Evolutionary conservation across 2,329 filamentous ascomycete species (phyloP), one percentile per base, ranked within the genome.

Genomic region (Epichloe scottii): DNA sequence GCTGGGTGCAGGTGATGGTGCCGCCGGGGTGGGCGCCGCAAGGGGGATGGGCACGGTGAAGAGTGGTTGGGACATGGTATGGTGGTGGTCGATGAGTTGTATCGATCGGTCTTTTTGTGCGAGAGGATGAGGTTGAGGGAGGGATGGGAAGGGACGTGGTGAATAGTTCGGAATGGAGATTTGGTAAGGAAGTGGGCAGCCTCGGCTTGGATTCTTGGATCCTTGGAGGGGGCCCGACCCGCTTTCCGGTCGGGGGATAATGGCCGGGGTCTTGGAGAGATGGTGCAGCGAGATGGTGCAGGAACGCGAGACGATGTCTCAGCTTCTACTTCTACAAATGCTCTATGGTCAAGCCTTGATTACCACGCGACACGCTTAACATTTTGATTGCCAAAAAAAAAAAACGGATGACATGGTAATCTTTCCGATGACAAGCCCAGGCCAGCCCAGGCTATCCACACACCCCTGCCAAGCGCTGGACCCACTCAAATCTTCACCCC

Each of bases 1-100:
- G 82, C 50, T 77, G 69, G 11, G 82, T 83, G 72, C 79, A 81
- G 55, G 75, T 70, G 55, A 90, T 76, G 56, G 68, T 68, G 60
- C 84, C 84, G 57, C 75, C 76, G 10, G 69, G 67, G 62, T 76
- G 68, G 49, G 65, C 54, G 49, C 63, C 66, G 56, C 68, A 57
- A 50, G 72, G 62, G 79, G 77, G 57, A 87, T 67, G 10, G 75
- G 77, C 69, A 87, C 58, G 48, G 62, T 59, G 59, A 68, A 68
- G 53, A 54, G 53, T 10, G 51, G n/a, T 15, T 33, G 23, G 34
- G 50, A 49, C 52, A 54, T 54, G 35, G 11, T 43, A 15, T 33
- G 41, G n/a, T 37, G 30, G 26, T 30, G 26, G 26, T 30, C 8
- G 26, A 30, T 30, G 1, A 10, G 26, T 30, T 30, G 26, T 10